Base-by-base conservation (phyloP, 805 yeast genomes). In the Priceomyces medius region DNA sequence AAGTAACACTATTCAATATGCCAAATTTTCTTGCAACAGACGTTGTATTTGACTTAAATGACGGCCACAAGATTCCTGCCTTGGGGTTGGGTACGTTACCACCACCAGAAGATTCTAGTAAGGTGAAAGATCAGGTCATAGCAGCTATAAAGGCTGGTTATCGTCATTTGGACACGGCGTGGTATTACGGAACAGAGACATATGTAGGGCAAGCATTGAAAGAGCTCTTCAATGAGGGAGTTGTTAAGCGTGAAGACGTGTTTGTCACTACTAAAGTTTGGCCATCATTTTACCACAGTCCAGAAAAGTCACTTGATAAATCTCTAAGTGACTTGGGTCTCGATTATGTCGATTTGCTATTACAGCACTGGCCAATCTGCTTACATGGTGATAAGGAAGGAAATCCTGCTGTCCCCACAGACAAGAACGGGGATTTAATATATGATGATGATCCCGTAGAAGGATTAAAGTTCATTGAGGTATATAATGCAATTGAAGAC, bases 61-160 rank as follows among this genome's bases (percentile, higher is more conserved):
- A 77, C 44, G 88, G 88, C 18, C 68, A 67, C 19, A 49, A 57
- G 35, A 80, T 85, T 44, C 90, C 89, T 26, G 72, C 69, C n/a
- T 64, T 85, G 23, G 89, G 86, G 2, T 71, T 83, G 38, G 91
- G 93, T 33, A 83, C 90, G 20, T 84, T 86, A 84, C 66, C 64
- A 55, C 66, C 64, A 55, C 53, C 66, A 3, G 56, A 54, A 7
- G 57, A 75, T 16, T 73, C 68, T 9, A 75, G 74, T 29, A 79
- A 74, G 14, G 87, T 77, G 19, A 65, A 69, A 51, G 61, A 66
- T 19, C 75, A 90, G 14, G 86, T 81, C 28, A 56, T 63, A 28
- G 54, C 68, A 20, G 81, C 88, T 2, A 53, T 83, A 16, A 61
- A 71, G 2, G 55, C 58, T 12, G 84, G 85, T 0, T 79, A 74